phyloP scores from a whole-genome alignment of 2,329 filamentous ascomycete genomes.

The Pseudocercospora pini-densiflorae region DNA sequence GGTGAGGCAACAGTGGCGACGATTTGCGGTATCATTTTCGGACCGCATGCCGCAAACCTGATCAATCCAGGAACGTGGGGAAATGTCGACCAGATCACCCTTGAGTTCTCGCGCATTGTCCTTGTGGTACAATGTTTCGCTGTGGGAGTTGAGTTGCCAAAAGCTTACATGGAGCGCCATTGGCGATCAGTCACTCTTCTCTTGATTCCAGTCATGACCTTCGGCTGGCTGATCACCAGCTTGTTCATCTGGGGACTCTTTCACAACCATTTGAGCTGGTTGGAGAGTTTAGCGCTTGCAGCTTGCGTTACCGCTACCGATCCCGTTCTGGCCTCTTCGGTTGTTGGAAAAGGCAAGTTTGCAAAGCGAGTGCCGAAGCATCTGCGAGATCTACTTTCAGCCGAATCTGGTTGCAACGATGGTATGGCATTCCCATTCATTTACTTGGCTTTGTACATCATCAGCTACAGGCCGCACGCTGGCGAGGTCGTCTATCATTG shows the following conservation, averaged over 20 bases:
- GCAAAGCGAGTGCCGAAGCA: constrained; percentile 97
- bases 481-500: constrained; percentile 78
- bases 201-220: constrained; percentile 95
- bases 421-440: constrained; percentile 99
- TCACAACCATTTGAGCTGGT: constrained; percentile 76
- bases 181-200: constrained; percentile 91
- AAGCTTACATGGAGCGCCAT: constrained; percentile 96
- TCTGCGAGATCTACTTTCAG: constrained; percentile 90
- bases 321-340: constrained; percentile 93
- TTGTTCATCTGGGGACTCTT: constrained; percentile 92
- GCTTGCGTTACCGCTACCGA: constrained; percentile 98
- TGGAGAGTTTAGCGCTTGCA: constrained; percentile 83
- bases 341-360: constrained; percentile 98
- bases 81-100: constrained; percentile 81
- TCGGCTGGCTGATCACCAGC: constrained; percentile 90
- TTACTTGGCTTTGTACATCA: constrained; percentile 88
- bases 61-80: constrained; percentile 80
- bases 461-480: constrained; percentile 75
- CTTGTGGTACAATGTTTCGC: constrained; percentile 92
- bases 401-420: constrained; percentile 98
- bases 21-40: constrained; percentile 85
- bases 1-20: constrained; percentile 96
- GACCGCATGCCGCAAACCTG: constrained; percentile 79
- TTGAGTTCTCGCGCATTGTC: constrained; percentile 88
- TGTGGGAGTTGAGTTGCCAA: constrained; percentile 86